A percentile compares a stretch with the other conserved stretches of the same genome.
phyloP scores from a whole-genome alignment of 2,329 filamentous ascomycete genomes.

The Beauveria pseudobassiana region DNA sequence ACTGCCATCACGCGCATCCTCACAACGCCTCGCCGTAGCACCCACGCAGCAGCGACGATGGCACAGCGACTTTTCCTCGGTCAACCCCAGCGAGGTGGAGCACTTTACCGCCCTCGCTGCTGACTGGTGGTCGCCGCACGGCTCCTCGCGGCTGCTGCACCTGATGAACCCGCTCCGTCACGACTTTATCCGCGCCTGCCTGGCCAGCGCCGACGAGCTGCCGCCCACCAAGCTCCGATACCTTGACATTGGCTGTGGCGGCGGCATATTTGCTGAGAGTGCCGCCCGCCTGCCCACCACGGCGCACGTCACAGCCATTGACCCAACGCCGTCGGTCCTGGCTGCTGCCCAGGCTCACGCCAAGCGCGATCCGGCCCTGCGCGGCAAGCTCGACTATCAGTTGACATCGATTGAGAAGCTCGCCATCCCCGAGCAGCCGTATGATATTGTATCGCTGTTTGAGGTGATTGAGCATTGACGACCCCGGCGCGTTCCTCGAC shows the following conservation, averaged over 20 bases:
- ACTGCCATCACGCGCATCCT: neutral
- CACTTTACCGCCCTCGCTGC: conserved; percentile 93
- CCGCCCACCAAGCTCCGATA: conserved; percentile 45
- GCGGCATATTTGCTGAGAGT: conserved; percentile 90
- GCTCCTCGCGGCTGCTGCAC: conserved; percentile 84
- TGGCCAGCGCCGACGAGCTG: conserved; percentile 40
- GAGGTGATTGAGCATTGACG: conserved; percentile 89
- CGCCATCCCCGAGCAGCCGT: conserved; percentile 40
- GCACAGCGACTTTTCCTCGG: conserved; percentile 49
- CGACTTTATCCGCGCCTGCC: conserved; percentile 76
- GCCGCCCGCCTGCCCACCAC: conserved; percentile 63
- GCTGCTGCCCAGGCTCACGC: conserved; percentile 70
- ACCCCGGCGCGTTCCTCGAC: conserved; percentile 66
- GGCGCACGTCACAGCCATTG: conserved; percentile 62
- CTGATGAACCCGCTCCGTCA: conserved; percentile 97
- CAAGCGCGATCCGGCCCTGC: conserved; percentile 61
- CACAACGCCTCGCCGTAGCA: neutral
- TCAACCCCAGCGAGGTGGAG: conserved; percentile 81
- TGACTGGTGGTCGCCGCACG: conserved; percentile 95
- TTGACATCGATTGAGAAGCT: conserved; percentile 73
- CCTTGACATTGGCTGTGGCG: conserved; percentile 91
- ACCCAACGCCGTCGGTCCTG: conserved; percentile 68
- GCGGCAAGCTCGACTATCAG: conserved; percentile 59
- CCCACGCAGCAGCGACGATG: neutral
- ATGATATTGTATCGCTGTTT: conserved; percentile 80